Evolutionary conservation across 2,329 filamentous ascomycete species (phyloP), one percentile per base, ranked within the genome.

Genomic region (Pseudomassariella vexata): DNA sequence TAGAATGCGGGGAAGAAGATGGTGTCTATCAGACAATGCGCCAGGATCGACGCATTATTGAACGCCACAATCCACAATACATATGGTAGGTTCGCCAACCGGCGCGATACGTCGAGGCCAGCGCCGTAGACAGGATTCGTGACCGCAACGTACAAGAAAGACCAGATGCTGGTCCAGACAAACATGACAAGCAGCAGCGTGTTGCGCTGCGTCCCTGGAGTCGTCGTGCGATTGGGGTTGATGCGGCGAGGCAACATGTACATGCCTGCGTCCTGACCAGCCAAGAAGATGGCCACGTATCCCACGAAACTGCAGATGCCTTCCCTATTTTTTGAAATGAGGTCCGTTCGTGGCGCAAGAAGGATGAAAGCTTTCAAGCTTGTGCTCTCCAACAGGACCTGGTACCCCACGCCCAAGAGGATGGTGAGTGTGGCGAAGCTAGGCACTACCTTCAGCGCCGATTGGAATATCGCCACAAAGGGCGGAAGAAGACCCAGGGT

Each of bases 271-370:
- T 85, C 83, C 53, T 94, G 87, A 4, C 92, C 92, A 1, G 85
- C 79, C 23, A 98, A 76, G 58, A 95, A 98, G 37, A 98, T 95
- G 28, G 90, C 84, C 27, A 98, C 73, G 53, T 98, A 98, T 5
- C 92, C 92, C 30, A 85, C 62, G 57, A 96, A 95, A 33, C 88
- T 95, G 57, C 90, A 95, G n/a, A 98, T 71, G 0, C 92, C 92
- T 57, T 98, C 92, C 17, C 90, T 76, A 53, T 98, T 98, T 68
- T 88, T 85, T 2, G 86, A 90, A 5, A 98, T 57, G 10, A 95
- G 65, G 48, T 88, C 76, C 0, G 72, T 78, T 5, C 92, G 79
- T 5, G 86, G 85, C 1, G 86, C 88, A 6, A 84, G 77, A 15
- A 98, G 70, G 39, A 96, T 82, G 53, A 80, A 96, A 7, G 75